Evolutionary conservation across 2,329 filamentous ascomycete species (phyloP).

Genomic region (Cladosporium sp.): DNA sequence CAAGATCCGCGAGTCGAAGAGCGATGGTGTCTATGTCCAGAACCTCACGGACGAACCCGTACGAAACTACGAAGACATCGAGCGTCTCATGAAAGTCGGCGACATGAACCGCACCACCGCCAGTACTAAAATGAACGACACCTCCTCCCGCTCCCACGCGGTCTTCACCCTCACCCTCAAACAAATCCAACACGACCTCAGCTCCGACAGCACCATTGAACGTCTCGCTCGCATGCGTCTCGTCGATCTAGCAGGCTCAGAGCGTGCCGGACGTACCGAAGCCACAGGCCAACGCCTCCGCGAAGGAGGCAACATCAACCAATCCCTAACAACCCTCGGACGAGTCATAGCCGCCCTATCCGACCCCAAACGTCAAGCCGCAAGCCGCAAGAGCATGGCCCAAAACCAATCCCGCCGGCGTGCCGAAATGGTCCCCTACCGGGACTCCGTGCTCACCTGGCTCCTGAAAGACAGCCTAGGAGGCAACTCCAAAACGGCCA

Average conservation of each 20-base stretch:
- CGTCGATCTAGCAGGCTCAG: slow-evolving; percentile 90
- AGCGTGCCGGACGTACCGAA: slow-evolving; percentile 91
- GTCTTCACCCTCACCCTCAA: slow-evolving; percentile 98
- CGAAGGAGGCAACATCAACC: slow-evolving; percentile 98
- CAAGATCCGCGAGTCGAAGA: slow-evolving; percentile 93
- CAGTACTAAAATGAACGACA: slow-evolving; percentile 99
- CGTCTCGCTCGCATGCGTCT: slow-evolving; percentile 88
- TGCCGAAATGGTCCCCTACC: slow-evolving; percentile 70
- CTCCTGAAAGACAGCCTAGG: slow-evolving; percentile 92
- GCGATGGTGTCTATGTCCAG: slow-evolving; percentile 93
- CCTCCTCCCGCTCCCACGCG: slow-evolving; percentile 89
- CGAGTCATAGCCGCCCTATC: slow-evolving; percentile 90
- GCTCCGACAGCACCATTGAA: slow-evolving; percentile 96
- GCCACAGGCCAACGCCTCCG: slow-evolving; percentile 85
- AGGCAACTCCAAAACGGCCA: slow-evolving; percentile 96
- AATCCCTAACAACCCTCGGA: slow-evolving; percentile 90
- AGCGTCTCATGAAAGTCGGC: slow-evolving; percentile 84
- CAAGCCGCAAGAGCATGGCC: slow-evolving; percentile 43
- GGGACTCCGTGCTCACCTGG: slow-evolving; percentile 80
- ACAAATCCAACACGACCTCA: slow-evolving; percentile 95
- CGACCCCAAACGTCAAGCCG: slow-evolving; percentile 53
- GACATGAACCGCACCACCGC: slow-evolving; percentile 84
- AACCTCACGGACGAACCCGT: slow-evolving; percentile 92
- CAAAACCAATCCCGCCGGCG: slow-evolving; percentile 42
- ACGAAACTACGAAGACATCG: slow-evolving; percentile 77